These are phyloP conservation scores for Auricularia cornea DNA, from an alignment of 768 basidiomycete species.

Conservation along the genomic window DNA sequence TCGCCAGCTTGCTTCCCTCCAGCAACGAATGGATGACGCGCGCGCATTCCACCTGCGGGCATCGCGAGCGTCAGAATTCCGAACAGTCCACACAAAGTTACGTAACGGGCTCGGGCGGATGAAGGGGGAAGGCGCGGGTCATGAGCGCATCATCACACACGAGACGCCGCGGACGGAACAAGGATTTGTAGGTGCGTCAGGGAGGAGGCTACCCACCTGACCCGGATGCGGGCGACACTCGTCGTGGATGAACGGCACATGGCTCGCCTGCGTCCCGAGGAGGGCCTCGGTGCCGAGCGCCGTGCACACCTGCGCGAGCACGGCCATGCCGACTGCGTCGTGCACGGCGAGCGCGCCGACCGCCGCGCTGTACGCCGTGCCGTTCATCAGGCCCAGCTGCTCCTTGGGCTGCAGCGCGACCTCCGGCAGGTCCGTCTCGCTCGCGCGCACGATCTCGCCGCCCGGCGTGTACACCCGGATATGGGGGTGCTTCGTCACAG, in stretches of 20 bases:
- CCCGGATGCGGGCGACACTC: conserved; percentile 69
- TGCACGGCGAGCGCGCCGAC: conserved; percentile 22
- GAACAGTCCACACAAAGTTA: too few relatives aligned
- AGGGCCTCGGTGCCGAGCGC: conserved; percentile 82
- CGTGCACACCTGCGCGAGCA: conserved; percentile 55
- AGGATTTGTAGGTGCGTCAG: not conserved
- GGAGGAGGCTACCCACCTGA: conserved; percentile 36
- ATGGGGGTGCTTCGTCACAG: conserved; percentile 70
- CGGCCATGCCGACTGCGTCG: conserved; percentile 18
- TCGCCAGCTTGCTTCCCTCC: conserved; percentile 58
- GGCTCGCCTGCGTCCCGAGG: conserved; percentile 60
- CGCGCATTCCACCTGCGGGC: conserved; percentile 54
- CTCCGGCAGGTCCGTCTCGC: not conserved
- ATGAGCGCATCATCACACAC: not conserved
- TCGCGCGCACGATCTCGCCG: not conserved
- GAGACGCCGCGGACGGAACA: conserved; percentile 1
- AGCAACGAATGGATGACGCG: conserved; percentile 61
- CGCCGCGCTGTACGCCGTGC: conserved; percentile 20
- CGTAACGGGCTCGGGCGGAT: too few relatives aligned
- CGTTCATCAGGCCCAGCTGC: conserved; percentile 26
- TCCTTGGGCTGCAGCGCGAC: conserved; percentile 20
- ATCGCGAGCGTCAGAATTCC: not conserved
- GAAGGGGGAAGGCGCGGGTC: too few relatives aligned
- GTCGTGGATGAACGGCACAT: conserved; percentile 71
- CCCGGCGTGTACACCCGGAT: conserved; percentile 41